Evolutionary conservation across 2,329 filamentous ascomycete species (phyloP).

Genomic region (Aspergillus niger): DNA sequence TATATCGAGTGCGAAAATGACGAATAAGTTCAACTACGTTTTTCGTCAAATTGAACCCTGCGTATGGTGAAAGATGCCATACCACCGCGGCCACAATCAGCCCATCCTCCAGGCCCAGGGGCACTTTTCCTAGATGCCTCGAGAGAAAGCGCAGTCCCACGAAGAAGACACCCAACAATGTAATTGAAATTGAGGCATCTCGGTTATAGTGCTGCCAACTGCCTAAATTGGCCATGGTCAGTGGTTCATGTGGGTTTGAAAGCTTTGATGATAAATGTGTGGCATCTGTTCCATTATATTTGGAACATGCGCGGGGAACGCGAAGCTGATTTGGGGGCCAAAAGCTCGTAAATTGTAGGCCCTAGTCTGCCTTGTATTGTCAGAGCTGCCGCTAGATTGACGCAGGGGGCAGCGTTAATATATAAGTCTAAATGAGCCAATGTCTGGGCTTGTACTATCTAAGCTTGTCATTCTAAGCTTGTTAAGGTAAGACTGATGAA

Average conservation of each 20-base stretch:
- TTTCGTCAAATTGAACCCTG: not conserved
- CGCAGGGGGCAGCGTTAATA: too few species aligned
- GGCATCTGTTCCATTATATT: too few species aligned
- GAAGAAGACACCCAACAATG: not conserved
- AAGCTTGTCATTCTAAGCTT: too few species aligned
- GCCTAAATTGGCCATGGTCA: not conserved
- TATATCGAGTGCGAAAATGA: not conserved
- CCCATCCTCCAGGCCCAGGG: not conserved
- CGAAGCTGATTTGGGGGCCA: too few species aligned
- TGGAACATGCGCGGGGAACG: too few species aligned
- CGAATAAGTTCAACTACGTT: not conserved
- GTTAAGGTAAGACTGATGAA: too few species aligned
- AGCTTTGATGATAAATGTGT: too few species aligned
- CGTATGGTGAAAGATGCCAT: not conserved
- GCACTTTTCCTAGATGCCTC: not conserved
- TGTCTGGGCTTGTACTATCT: too few species aligned
- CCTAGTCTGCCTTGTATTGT: too few species aligned
- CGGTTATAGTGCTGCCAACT: not conserved
- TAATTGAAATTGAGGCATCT: not conserved
- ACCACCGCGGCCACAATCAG: not conserved
- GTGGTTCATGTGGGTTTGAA: not conserved
- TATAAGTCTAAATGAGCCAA: too few species aligned
- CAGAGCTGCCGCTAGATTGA: too few species aligned
- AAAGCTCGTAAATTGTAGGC: too few species aligned
- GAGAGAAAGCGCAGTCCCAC: not conserved